Evolutionary conservation across 2,329 filamentous ascomycete genomes (phyloP), one percentile per base, ranked within the genome.

Genomic region (Claviceps fusiformis): DNA sequence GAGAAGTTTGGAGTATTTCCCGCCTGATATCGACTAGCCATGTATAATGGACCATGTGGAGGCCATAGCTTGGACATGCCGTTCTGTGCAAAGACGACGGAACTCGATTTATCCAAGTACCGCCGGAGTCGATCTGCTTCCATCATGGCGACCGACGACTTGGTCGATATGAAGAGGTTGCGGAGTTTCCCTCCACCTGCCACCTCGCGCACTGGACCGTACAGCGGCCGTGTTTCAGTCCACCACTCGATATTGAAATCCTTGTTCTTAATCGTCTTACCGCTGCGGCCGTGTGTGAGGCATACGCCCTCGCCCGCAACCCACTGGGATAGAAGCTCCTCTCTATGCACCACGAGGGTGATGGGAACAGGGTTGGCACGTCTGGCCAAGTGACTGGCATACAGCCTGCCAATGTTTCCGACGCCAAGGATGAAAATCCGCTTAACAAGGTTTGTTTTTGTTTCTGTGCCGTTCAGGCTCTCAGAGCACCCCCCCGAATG

Each of bases 61-160:
- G 78, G 77, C 78, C 78, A 81, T 17, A 80, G 66, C 59, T 73
- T 76, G 37, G 87, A 90, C 81, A 96, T 86, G 50, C 92, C 92
- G 62, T 95, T 95, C 62, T 96, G 91, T 29, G 89, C 72, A 62
- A 96, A 87, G 13, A 86, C 76, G n/a, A 96, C 80, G 0, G 87
- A 86, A n/a, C 84, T 88, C 3, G 75, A 68, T 3, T 71, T 68
- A 59, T 82, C 77, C 2, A 83, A 76, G 53, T 95, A 80, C 1
- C 79, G 70, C 7, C 79, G 73, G 15, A 95, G 69, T 19, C 73
- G 66, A 53, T 76, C 74, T 5, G 76, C 69, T 45, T 87, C 85
- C 1, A 77, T 71, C n/a, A 87, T 67, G 0, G 87, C 87, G 43
- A 80, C 71, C 3, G 80, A 72, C 0, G 89, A 81, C 69, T 95